These are phyloP conservation scores for Saccharomycopsis capsularis DNA, from an alignment of 805 yeast genomes.

Conservation along the genomic window DNA sequence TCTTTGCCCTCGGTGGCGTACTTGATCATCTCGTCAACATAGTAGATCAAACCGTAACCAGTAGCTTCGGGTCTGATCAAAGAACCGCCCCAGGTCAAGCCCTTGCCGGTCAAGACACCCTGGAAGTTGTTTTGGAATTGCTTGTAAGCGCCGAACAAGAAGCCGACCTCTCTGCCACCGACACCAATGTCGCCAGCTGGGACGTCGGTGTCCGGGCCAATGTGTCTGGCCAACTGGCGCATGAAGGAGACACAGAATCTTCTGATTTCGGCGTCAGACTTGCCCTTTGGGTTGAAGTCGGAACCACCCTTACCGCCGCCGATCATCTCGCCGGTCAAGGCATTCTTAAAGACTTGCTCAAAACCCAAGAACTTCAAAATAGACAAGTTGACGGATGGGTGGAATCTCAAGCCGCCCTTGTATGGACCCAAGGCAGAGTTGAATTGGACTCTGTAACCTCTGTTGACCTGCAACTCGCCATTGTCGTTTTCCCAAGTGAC, in stretches of 20 bases:
- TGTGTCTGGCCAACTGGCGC: slow-evolving; percentile 92
- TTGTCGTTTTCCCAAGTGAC: slow-evolving; percentile 97
- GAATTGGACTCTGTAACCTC: slow-evolving; percentile 97
- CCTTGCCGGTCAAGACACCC: slow-evolving; percentile 98
- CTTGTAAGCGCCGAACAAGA: slow-evolving; percentile 95
- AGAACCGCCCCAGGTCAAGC: slow-evolving; percentile 98
- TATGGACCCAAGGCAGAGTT: slow-evolving; percentile 98
- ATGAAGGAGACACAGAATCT: slow-evolving; percentile 94
- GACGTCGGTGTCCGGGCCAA: slow-evolving; percentile 95
- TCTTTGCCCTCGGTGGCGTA: slow-evolving; percentile 86
- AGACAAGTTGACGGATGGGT: slow-evolving; percentile 92
- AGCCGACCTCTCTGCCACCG: slow-evolving; percentile 95
- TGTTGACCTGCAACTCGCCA: slow-evolving; percentile 86
- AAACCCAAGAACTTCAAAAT: slow-evolving; percentile 94
- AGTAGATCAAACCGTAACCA: slow-evolving; percentile 95
- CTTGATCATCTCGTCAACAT: slow-evolving; percentile 96
- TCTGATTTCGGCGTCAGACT: slow-evolving; percentile 88
- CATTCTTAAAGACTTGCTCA: slow-evolving; percentile 98
- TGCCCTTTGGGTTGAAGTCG: slow-evolving; percentile 96
- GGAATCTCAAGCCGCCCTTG: slow-evolving; percentile 98
- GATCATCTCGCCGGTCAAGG: slow-evolving; percentile 93
- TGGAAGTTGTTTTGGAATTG: slow-evolving; percentile 84
- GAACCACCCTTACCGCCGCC: slow-evolving; percentile 99
- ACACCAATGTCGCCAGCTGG: slow-evolving; percentile 99
- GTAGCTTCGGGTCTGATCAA: slow-evolving; percentile 99